Base-by-base conservation (phyloP, 2,329 filamentous ascomycete genomes). In the Lachnellula hyalina region DNA sequence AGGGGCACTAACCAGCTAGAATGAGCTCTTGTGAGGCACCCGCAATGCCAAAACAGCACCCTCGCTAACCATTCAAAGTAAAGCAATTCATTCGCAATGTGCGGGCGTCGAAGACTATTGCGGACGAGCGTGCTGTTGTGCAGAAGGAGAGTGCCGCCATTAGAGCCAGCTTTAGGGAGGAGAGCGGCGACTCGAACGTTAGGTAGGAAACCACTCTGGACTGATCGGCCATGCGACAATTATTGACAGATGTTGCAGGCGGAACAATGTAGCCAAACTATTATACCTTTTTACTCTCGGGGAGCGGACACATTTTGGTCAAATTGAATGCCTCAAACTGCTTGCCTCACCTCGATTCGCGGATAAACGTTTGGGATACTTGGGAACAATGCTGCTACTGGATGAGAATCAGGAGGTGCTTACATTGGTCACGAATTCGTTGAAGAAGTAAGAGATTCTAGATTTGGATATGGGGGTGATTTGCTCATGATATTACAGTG, bases 31-130 rank as follows among this genome's bases (percentile, higher is more conserved):
- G 68, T 70, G 63, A 61, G 64, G 40, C 42, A 46, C 25, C 49
- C 55, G 51, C 56, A 57, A 60, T 52, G 56, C 59, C 49, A 15
- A 17, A 35, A 52, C 36, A 35, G 11, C 41, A 6, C 17, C 41
- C 48, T 47, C 40, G 45, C 63, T 67, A 40, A 66, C 56, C 34
- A 34, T 41, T 55, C 54, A 53, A 62, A 97, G 94, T 99, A 73
- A 99, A 99, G 78, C 94, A 97, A 77, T 99, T 99, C 77, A 99
- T 99, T 75, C 92, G 94, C 72, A 97, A 96, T 76, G 94, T 99
- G 71, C 90, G 94, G 72, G 93, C 94, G 59, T 91, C 94, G 58
- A 99, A 99, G 79, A 99, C 94, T 36, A 96, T 99, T 71, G 95
- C 95, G 72, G 94, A 99, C 75, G 94, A 99, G 78, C 86, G 94